Conservation (phyloP, 225 moss, liverwort and hornwort genomes). For the Ulota crispa region DNA sequence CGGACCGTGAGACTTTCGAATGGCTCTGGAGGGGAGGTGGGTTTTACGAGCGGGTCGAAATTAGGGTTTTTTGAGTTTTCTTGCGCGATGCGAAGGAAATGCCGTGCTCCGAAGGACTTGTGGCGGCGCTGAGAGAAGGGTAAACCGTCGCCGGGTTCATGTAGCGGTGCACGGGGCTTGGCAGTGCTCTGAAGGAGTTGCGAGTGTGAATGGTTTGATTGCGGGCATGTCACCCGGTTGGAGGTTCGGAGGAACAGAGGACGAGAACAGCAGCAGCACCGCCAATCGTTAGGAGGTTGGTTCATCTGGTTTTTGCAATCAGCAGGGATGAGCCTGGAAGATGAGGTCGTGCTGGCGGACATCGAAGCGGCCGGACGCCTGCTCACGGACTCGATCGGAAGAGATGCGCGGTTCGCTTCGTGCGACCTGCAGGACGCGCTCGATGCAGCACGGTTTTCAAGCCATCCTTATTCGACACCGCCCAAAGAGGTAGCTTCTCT, state of each 20-base stretch:
- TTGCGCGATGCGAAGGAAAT: constrained; percentile 18
- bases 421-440: constrained; percentile 87
- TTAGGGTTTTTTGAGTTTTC: constrained; percentile 28
- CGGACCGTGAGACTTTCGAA: not conserved
- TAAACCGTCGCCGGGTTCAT: not conserved
- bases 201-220: not conserved
- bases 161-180: constrained; percentile 11
- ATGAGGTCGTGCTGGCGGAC: constrained; percentile 85
- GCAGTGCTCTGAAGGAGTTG: not conserved
- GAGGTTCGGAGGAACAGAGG: constrained; percentile 10
- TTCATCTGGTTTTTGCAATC: not conserved
- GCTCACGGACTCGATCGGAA: constrained; percentile 79
- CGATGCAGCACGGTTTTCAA: constrained; percentile 86
- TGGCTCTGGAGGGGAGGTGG: constrained; percentile 3
- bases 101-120: not conserved
- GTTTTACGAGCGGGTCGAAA: not conserved
- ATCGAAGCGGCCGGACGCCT: constrained; percentile 94
- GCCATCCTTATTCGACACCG: constrained; percentile 83
- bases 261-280: not conserved
- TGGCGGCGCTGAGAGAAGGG: constrained; percentile 12
- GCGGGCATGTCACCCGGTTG: constrained; percentile 25
- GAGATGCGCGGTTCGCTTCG: constrained; percentile 81
- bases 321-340: constrained; percentile 73
- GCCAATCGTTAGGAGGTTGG: constrained; percentile 6
- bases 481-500: constrained; percentile 73